Percentiles rank a stretch among this genome's conserved stretches.
Evolutionary conservation across 495 filamentous ascomycete species (phyloP).

Genomic region (Penicillium manginii): DNA sequence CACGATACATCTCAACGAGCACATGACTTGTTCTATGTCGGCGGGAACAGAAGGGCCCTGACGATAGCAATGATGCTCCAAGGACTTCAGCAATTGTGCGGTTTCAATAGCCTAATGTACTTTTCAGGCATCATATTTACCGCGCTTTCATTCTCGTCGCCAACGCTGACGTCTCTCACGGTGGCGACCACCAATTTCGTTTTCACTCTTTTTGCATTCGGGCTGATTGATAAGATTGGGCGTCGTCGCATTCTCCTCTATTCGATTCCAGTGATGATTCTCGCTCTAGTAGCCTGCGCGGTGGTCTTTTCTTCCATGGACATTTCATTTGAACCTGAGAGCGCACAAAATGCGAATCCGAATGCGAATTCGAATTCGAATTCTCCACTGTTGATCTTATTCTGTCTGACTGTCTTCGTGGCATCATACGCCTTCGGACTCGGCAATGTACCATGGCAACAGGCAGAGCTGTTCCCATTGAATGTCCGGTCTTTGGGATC

Average conservation of each 20-base stretch:
- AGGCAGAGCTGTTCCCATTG: slow-evolving; percentile 87
- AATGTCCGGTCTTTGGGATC: slow-evolving; percentile 81
- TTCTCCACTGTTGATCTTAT: slow-evolving; percentile 58
- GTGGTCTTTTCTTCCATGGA: slow-evolving; percentile 66
- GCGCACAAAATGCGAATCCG: background rate
- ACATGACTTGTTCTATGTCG: slow-evolving; percentile 58
- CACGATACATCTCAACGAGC: slow-evolving; percentile 45
- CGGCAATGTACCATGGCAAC: slow-evolving; percentile 92
- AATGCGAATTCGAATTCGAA: background rate
- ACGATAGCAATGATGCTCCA: slow-evolving; percentile 85
- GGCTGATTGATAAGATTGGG: slow-evolving; percentile 79
- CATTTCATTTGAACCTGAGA: slow-evolving; percentile 16
- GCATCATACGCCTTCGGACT: slow-evolving; percentile 85
- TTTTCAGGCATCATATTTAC: slow-evolving; percentile 91
- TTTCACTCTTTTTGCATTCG: slow-evolving; percentile 77
- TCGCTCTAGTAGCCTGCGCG: slow-evolving; percentile 68
- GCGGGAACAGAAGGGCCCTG: slow-evolving; percentile 75
- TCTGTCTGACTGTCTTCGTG: slow-evolving; percentile 80
- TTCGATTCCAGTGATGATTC: slow-evolving; percentile 83
- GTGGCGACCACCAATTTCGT: slow-evolving; percentile 84
- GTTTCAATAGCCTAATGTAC: slow-evolving; percentile 96
- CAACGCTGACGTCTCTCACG: slow-evolving; percentile 78
- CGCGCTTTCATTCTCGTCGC: slow-evolving; percentile 75
- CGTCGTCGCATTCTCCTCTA: slow-evolving; percentile 79
- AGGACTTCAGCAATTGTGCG: slow-evolving; percentile 86